Evolutionary conservation across 441 rosid genomes (phyloP).

Genomic region (Bruguiera hainesii): DNA sequence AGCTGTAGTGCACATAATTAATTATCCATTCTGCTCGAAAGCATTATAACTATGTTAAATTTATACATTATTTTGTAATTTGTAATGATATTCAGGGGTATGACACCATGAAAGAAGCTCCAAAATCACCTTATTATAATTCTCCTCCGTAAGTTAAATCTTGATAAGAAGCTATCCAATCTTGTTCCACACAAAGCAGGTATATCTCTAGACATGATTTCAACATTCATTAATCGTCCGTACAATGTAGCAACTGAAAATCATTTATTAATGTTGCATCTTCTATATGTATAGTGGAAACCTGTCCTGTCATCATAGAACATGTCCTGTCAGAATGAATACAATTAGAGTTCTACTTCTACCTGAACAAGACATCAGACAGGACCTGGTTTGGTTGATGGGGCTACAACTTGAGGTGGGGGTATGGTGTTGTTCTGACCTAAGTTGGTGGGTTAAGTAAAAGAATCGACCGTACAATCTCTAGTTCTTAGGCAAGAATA

Average conservation of each 20-base stretch:
- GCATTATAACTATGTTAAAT: neutral
- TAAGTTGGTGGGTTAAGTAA: constrained; percentile 10
- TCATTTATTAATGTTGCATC: constrained; percentile 2
- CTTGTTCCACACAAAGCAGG: neutral
- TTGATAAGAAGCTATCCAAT: neutral
- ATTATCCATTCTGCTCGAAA: neutral
- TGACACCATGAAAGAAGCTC: neutral
- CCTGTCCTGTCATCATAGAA: neutral
- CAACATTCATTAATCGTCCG: too few species aligned
- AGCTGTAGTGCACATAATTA: neutral
- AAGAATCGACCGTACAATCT: constrained; percentile 34
- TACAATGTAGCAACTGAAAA: neutral
- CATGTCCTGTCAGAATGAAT: neutral
- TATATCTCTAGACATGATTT: neutral
- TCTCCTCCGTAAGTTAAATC: neutral
- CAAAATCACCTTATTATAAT: neutral
- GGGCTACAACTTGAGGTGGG: neutral
- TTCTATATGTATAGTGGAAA: neutral
- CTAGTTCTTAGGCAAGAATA: neutral
- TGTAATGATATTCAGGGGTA: neutral
- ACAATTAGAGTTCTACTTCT: neutral
- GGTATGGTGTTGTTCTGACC: constrained; percentile 1
- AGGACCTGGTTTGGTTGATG: too few species aligned
- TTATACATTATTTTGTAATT: constrained; percentile 14
- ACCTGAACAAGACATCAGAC: neutral